These are phyloP conservation scores for Nyssa sinensis DNA, from an alignment of 148 eudicot genomes.

Conservation along the genomic window DNA sequence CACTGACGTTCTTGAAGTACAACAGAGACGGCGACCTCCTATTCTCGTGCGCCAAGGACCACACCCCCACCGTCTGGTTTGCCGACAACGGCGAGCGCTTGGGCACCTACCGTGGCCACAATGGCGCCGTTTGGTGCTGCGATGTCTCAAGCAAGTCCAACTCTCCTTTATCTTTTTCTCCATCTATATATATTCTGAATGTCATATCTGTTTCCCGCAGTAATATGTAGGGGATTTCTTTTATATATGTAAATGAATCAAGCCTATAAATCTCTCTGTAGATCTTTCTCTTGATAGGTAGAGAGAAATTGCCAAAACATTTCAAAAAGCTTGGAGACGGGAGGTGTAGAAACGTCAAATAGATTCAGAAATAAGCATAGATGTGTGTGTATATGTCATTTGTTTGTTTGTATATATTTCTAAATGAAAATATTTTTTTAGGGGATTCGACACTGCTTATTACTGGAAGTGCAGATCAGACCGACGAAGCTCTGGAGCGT, in stretches of 20 bases:
- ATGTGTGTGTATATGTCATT: no score
- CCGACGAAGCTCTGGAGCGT: slow-evolving; percentile 90
- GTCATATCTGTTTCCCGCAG: no score
- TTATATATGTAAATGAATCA: no score
- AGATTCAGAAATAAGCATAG: neutral
- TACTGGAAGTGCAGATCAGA: slow-evolving; percentile 97
- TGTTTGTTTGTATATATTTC: neutral
- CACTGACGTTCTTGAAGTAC: slow-evolving; percentile 78
- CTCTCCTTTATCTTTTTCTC: neutral
- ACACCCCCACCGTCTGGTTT: slow-evolving; percentile 65
- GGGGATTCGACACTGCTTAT: slow-evolving; percentile 80
- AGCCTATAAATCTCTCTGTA: no score
- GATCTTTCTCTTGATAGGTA: no score
- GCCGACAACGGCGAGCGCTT: slow-evolving; percentile 75
- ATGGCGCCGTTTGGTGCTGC: slow-evolving; percentile 98
- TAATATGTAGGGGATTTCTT: no score
- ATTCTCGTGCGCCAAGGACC: slow-evolving; percentile 70
- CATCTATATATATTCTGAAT: neutral
- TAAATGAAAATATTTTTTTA: slow-evolving; percentile 12
- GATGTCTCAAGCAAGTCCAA: slow-evolving; percentile 56
- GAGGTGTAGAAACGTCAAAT: no score
- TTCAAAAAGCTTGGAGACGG: no score
- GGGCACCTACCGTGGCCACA: slow-evolving; percentile 90
- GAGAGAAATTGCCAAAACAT: no score
- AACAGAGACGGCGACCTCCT: slow-evolving; percentile 79